Percentiles rank a stretch among this genome's conserved stretches.
Evolutionary conservation across 495 filamentous ascomycete genomes (phyloP).

Genomic region (Hyaloscypha finlandica): DNA sequence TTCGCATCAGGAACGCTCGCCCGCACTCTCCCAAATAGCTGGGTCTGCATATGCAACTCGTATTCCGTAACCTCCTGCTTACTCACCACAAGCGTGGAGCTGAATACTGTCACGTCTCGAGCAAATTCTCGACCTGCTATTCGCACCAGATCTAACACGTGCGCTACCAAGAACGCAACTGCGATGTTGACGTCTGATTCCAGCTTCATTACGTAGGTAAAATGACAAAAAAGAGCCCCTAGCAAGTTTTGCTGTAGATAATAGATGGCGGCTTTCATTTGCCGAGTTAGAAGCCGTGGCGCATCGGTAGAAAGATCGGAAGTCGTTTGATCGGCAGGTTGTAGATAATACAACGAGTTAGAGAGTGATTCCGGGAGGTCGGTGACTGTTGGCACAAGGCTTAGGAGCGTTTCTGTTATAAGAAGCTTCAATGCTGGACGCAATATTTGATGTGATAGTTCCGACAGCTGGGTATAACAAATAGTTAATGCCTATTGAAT

Average conservation of each 20-base stretch:
- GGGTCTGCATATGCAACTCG: constrained; percentile 6
- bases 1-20: background rate
- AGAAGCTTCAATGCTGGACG: constrained; percentile 5
- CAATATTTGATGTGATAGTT: background rate
- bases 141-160: background rate
- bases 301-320: constrained; percentile 1
- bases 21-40: constrained; percentile 10
- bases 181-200: constrained; percentile 13
- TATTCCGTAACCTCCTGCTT: constrained; percentile 3
- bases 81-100: too few relatives aligned
- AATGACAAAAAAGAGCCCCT: background rate
- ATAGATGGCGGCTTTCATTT: constrained; percentile 14
- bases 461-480: background rate
- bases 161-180: constrained; percentile 7
- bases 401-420: constrained; percentile 10
- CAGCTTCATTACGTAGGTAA: background rate
- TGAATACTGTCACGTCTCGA: background rate
- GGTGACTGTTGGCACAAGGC: background rate
- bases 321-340: background rate
- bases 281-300: constrained; percentile 6
- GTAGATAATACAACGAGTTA: background rate
- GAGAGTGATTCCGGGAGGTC: background rate
- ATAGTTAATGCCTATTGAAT: background rate
- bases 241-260: constrained; percentile 10
- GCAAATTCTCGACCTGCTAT: constrained; percentile 8